Evolutionary conservation across 140 eudicot genomes (phyloP).

Genomic region (Flaveria floridana): DNA sequence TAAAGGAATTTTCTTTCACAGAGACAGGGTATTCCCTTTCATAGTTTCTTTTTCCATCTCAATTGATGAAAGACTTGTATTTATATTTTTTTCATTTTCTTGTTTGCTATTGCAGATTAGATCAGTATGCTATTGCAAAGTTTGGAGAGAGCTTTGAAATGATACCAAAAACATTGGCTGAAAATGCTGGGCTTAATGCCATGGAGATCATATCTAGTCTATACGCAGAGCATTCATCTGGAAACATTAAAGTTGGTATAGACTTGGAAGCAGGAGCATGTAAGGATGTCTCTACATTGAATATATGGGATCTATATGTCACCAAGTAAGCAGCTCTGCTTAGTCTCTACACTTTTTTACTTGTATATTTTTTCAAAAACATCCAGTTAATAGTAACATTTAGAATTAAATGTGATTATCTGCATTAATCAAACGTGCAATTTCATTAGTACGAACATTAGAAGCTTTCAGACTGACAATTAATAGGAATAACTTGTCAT

Average conservation of each 20-base stretch:
- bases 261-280: slow-evolving; percentile 78
- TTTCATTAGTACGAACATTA: not conserved
- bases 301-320: slow-evolving; percentile 75
- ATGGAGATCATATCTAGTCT: slow-evolving; percentile 86
- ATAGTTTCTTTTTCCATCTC: not conserved
- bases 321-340: slow-evolving; percentile 59
- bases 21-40: slow-evolving; percentile 67
- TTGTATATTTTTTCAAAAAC: not conserved
- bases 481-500: not conserved
- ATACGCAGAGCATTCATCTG: slow-evolving; percentile 81
- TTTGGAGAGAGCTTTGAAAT: slow-evolving; percentile 94
- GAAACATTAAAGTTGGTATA: slow-evolving; percentile 79
- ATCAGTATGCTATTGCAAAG: slow-evolving; percentile 90
- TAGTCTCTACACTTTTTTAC: not conserved
- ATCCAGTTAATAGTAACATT: not conserved
- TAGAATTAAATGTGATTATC: not conserved
- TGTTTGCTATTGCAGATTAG: slow-evolving; percentile 53
- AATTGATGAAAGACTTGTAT: not conserved
- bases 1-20: slow-evolving; percentile 76
- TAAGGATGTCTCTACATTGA: slow-evolving; percentile 63
- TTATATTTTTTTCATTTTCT: not conserved
- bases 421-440: not conserved
- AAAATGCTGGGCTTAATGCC: slow-evolving; percentile 94
- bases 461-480: not conserved
- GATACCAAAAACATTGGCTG: slow-evolving; percentile 90